Base-by-base conservation (phyloP, 768 basidiomycete genomes). In the Harrya chromipes region DNA sequence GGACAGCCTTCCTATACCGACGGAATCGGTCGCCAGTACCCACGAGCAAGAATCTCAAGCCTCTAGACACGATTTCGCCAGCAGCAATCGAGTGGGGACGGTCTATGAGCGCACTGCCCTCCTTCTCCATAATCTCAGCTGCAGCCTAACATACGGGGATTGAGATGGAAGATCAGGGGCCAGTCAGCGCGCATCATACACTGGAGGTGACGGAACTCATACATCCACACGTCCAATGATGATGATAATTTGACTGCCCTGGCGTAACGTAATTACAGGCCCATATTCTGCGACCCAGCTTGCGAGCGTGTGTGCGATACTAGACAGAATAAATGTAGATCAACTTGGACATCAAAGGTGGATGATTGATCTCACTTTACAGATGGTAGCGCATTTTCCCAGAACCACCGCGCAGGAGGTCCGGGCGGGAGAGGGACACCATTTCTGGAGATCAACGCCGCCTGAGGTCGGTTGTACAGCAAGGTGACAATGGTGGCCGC, bases 71-170 rank as follows among this genome's bases (percentile, higher is more conserved):
- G 0, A 78, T 72, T 39, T 82, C 80, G 0, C 77, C 77, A 0
- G 76, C 80, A 1, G 81, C 71, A 29, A 84, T 75, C 34, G 66
- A 73, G 2, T 59, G 59, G 8, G 82, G 82, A 40, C 82, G 65
- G 55, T 83, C 81, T 0, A 68, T 74, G 12, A 78, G 65, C 0
- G 67, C 58, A 0, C 72, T 73, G 0, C 81, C 81, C 49, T 79
- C 76, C 47, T 78, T 78, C 61, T 83, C 81, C 80, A 83, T 78
- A 38, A 83, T 76, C 10, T 83, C 79, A 1, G 75, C 68, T 0
- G 79, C 77, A 6, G 78, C 80, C 61, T 82, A 67, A 40, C 72
- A 26, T 14, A n/a, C 21, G 23, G 23, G 23, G 23, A 23, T 23
- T 6, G 23, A 23, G 14, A 49, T 13, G 7, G 12, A 49, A 20